Evolutionary conservation across 192 early-diverging fungal species (phyloP), one percentile per base, ranked within the genome.

Genomic region (Piromyces finnis): DNA sequence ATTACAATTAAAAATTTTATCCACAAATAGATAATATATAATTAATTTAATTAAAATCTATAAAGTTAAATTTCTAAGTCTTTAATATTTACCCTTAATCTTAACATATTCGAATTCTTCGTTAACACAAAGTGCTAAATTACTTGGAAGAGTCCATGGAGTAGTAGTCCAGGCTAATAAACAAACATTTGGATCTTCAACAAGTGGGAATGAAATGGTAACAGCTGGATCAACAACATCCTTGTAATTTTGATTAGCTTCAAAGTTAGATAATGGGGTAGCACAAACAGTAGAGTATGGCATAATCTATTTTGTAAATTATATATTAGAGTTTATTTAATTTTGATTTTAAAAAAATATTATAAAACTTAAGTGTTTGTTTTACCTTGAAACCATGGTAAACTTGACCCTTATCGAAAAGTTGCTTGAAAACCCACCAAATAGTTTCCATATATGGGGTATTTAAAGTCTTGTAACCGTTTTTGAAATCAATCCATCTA

Each of bases 401-500:
- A 13, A 99, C 96, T 81, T 95, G 94, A 79, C 89, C 95, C 88
- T 97, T 97, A 32, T 95, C 92, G 81, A 91, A 96, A 36, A 99
- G 90, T 86, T 96, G 92, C 91, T 95, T 95, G 87, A 99, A 98
- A 18, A 96, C 95, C 97, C 97, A 99, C 97, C 97, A 99, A 32
- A 95, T 96, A 30, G 94, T 93, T 86, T 99, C 97, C 97, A 99
- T 99, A 84, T 97, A 99, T 78, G 92, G 85, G 78, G 92, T 88
- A 86, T 99, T 93, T 79, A 99, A 86, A 16, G 97, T 98, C 88
- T 99, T 99, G 90, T 99, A 99, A 87, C 97, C 97, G 86, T 99
- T 98, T 87, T 97, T 93, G 84, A 99, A 99, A 85, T 99, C 97
- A 83, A 99, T 99, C 97, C 97, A 99, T 78, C 97, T 95, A 77